These are phyloP conservation scores for Triticum dicoccoides DNA, from an alignment of 176 grass and related monocot species.

Conservation along the genomic window DNA sequence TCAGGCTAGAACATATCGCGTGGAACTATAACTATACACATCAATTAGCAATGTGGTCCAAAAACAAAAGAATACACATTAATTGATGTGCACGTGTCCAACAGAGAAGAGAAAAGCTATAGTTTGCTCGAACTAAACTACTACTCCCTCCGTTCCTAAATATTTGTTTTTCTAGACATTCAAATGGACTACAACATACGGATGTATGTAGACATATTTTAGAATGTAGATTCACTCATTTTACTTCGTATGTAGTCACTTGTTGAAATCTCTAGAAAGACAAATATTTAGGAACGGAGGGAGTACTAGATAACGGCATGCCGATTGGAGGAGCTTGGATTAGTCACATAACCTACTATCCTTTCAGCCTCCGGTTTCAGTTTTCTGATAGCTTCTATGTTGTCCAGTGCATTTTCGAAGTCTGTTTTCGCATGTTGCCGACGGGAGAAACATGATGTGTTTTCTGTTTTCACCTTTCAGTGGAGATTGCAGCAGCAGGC, in stretches of 20 bases:
- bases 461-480: slow-evolving; percentile 38
- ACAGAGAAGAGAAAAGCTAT: background rate
- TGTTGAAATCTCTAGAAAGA: no score
- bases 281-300: no score
- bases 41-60: background rate
- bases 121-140: slow-evolving; percentile 19
- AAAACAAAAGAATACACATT: slow-evolving; percentile 16
- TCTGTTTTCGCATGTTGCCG: background rate
- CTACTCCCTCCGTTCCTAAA: background rate
- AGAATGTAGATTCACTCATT: no score
- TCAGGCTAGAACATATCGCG: no score
- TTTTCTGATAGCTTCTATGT: background rate
- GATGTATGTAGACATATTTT: no score
- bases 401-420: background rate
- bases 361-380: background rate
- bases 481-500: background rate
- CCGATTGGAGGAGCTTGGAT: background rate
- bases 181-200: no score
- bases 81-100: slow-evolving; percentile 25
- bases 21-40: no score
- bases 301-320: background rate
- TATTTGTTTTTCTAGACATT: no score
- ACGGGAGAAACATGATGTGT: background rate
- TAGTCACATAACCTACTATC: slow-evolving; percentile 23
- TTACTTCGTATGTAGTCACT: no score